A percentile compares a stretch with the other conserved stretches of the same genome.
phyloP scores from a whole-genome alignment of 2,329 filamentous ascomycete species.

The Clonostachys byssicola region DNA sequence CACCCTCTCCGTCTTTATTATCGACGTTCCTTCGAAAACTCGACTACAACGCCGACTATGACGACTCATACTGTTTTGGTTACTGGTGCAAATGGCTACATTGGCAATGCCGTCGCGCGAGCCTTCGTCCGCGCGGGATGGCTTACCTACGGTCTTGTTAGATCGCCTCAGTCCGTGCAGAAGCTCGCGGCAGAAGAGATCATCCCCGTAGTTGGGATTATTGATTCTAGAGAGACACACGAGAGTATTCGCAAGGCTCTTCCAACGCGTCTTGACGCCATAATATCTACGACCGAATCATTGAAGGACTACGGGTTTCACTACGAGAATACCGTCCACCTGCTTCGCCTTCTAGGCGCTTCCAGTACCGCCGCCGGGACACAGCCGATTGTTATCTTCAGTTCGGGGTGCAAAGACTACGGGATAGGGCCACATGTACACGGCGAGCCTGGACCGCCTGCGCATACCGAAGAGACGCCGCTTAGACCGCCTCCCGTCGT shows the following conservation, averaged over 20 bases:
- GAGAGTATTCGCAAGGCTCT: neutral
- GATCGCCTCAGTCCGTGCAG: neutral
- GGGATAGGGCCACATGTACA: constrained; percentile 25
- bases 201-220: neutral
- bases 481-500: constrained; percentile 17
- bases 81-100: constrained; percentile 42
- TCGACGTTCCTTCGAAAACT: too few relatives aligned
- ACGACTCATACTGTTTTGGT: constrained; percentile 24
- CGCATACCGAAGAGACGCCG: constrained; percentile 36
- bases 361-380: constrained; percentile 22
- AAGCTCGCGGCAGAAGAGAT: neutral
- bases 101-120: constrained; percentile 36
- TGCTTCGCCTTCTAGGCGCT: neutral
- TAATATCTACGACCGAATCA: constrained; percentile 36
- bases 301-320: constrained; percentile 28
- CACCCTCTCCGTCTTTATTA: too few relatives aligned
- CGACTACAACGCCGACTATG: neutral
- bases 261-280: constrained; percentile 24
- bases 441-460: constrained; percentile 22
- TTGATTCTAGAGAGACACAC: neutral
- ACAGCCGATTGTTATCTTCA: constrained; percentile 35
- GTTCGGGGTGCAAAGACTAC: constrained; percentile 46
- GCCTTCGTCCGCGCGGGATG: constrained; percentile 28
- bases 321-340: neutral
- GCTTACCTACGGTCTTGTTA: neutral